Conservation (phyloP, 202 grass and related monocot genomes). For the Thinopyrum obtusiflorum region DNA sequence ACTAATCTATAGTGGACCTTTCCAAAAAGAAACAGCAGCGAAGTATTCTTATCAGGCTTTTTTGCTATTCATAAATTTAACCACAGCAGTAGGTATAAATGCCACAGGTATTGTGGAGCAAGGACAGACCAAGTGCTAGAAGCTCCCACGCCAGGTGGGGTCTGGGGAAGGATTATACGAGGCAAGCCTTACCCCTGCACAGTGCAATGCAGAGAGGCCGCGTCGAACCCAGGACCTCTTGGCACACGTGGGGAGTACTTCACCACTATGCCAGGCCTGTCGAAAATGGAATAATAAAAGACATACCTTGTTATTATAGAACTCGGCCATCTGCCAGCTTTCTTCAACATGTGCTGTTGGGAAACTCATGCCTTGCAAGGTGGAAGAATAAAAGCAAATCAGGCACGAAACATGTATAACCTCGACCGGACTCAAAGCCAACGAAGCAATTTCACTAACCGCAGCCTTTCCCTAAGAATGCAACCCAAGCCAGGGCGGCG, state of each 20-base stretch:
- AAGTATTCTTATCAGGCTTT: not conserved
- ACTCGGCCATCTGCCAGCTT: conserved; percentile 99
- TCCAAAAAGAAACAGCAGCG: not conserved
- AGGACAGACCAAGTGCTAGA: not conserved
- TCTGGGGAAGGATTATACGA: not conserved
- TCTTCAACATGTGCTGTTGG: conserved; percentile 96
- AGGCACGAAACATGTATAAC: not conserved
- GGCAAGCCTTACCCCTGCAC: too few relatives aligned
- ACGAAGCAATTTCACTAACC: conserved; percentile 47
- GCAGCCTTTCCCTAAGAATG: conserved; percentile 84
- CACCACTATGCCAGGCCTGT: not conserved
- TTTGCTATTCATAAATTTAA: not conserved
- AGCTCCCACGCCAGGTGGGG: not conserved
- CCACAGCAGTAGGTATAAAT: not conserved
- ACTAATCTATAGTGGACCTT: not conserved
- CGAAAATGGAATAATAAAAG: not conserved
- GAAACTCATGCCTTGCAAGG: conserved; percentile 78
- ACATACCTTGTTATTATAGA: conserved; percentile 97
- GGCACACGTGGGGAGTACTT: not conserved
- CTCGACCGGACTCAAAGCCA: not conserved
- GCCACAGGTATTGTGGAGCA: not conserved
- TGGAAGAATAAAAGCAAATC: conserved; percentile 30
- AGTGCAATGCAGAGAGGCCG: not conserved
- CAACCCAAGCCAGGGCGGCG: conserved; percentile 83
- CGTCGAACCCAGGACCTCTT: not conserved